Evolutionary conservation across 148 eudicot genomes (phyloP), one percentile per base, ranked within the genome.

Genomic region (Linanthus parryae): DNA sequence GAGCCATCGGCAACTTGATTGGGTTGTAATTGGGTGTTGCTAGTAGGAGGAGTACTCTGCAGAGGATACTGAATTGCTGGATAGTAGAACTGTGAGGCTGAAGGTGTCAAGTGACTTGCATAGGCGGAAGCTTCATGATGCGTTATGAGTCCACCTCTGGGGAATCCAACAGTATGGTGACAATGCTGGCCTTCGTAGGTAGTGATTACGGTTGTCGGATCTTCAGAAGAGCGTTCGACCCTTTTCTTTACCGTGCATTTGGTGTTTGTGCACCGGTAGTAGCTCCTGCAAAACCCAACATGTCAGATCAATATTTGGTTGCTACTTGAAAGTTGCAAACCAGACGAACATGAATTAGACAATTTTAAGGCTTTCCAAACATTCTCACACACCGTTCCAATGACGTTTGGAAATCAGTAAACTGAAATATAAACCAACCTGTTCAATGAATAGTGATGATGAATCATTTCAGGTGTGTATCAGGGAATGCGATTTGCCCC

Each of bases 161-260:
- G 88, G 30, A 78, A 90, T 44, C 98, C 98, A 24, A 77, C 62
- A 2, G 94, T 71, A 39, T 83, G 87, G 63, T 92, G 98, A 56
- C 87, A 78, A 23, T 92, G 98, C 58, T 87, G 96, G 34, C 98
- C 98, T 70, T 92, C 98, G 28, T 92, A 92, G 18, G 98, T 92
- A 3, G 98, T 92, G 50, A 92, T 84, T 31, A 92, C 98, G 19
- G 76, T 64, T 14, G 81, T 65, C 1, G 94, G 85, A 63, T 92
- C 96, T 49, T 84, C 87, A 0, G 79, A 77, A 1, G 94, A 87
- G 8, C 98, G 76, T 66, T 92, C 98, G 4, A 92, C 89, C 56
- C 98, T 73, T 64, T 92, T 92, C 70, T 92, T 92, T 27, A 92
- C 98, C 0, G 70, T 79, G 81, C 98, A 92, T 68, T 87, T 92